These are phyloP conservation scores for Bipolaris sorokiniana DNA, from an alignment of 2,329 filamentous ascomycete species.

Conservation along the genomic window DNA sequence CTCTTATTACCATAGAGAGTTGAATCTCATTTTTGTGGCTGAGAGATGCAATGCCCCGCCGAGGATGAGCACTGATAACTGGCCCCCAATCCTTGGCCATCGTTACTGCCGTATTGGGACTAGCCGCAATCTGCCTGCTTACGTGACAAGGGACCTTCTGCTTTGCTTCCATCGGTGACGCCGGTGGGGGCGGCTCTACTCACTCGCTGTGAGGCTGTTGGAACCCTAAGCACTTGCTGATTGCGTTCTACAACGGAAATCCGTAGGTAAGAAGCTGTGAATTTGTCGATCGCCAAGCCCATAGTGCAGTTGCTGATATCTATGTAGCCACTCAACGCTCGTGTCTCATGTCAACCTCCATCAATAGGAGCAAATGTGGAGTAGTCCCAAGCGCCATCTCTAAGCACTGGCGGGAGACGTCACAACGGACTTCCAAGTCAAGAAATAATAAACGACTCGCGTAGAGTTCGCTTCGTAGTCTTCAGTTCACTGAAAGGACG, in stretches of 20 bases:
- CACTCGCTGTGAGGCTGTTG: not conserved
- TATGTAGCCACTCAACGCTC: not conserved
- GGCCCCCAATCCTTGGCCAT: conserved; percentile 25
- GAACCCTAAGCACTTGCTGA: not conserved
- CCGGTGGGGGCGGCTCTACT: not conserved
- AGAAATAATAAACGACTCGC: too few relatives aligned
- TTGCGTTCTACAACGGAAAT: not conserved
- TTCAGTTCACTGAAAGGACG: too few relatives aligned
- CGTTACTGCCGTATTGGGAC: conserved; percentile 14
- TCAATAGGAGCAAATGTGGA: not conserved
- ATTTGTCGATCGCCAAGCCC: not conserved
- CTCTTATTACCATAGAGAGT: conserved; percentile 31
- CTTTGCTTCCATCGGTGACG: not conserved
- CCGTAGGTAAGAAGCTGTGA: not conserved
- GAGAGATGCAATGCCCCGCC: not conserved
- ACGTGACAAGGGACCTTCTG: conserved; percentile 5
- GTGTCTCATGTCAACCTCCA: not conserved
- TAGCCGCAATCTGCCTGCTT: conserved; percentile 7
- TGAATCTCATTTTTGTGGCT: conserved; percentile 1
- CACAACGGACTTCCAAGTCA: not conserved
- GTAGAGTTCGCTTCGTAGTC: too few relatives aligned
- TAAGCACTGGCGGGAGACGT: not conserved
- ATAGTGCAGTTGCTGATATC: not conserved
- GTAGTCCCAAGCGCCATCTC: not conserved
- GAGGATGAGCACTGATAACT: not conserved